These are phyloP conservation scores for Cyclotella baltica DNA, from an alignment of 108 stramenopile genomes.

Conservation along the genomic window DNA sequence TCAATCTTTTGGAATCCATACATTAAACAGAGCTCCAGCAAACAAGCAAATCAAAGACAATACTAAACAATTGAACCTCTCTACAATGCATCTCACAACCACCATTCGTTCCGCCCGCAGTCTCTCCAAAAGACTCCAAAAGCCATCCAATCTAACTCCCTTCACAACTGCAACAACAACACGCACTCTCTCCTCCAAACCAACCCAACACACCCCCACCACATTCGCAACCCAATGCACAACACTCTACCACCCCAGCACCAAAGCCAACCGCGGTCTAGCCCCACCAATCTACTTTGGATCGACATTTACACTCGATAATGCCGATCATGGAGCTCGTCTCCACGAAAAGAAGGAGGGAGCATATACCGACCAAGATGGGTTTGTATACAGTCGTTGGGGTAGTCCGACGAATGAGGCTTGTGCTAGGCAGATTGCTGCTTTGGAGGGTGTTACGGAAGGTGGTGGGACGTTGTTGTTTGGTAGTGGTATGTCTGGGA, in stretches of 20 bases:
- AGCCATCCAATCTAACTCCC: neutral
- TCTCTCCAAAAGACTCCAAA: constrained; percentile 1
- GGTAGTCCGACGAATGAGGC: constrained; percentile 64
- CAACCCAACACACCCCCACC: constrained; percentile 32
- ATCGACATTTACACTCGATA: constrained; percentile 56
- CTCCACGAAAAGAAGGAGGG: constrained; percentile 63
- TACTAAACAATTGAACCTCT: neutral
- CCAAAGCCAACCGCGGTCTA: constrained; percentile 53
- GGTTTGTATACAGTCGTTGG: constrained; percentile 63
- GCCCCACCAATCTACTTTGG: constrained; percentile 64
- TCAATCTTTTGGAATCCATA: neutral
- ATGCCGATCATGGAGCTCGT: constrained; percentile 62
- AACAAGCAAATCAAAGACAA: neutral
- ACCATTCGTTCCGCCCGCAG: neutral
- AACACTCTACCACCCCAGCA: constrained; percentile 51
- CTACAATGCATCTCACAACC: neutral
- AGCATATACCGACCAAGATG: constrained; percentile 60
- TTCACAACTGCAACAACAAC: neutral
- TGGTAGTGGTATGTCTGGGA: constrained; percentile 80
- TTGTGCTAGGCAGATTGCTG: constrained; percentile 58
- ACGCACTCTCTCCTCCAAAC: constrained; percentile 25
- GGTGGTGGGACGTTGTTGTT: constrained; percentile 60
- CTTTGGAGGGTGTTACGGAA: constrained; percentile 58
- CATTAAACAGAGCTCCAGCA: neutral
- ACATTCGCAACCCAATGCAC: constrained; percentile 67